phyloP scores from a whole-genome alignment of 805 yeast genomes.

The Torulaspora franciscae region DNA sequence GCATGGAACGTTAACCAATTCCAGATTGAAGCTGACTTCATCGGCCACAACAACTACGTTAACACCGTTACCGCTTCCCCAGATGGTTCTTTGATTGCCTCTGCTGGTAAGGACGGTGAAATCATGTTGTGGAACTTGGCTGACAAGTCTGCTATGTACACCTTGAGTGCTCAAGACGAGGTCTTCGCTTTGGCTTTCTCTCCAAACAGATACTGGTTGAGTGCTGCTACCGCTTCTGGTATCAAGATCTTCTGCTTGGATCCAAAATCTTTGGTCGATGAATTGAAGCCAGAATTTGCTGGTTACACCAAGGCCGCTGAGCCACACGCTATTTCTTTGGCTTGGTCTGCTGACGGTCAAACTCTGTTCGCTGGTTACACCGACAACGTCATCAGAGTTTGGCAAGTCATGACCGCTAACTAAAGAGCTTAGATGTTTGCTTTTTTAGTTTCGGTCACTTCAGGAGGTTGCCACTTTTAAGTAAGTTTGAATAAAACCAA shows the following conservation, averaged over 20 bases:
- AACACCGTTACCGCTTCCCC: conserved; percentile 97
- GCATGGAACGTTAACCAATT: conserved; percentile 89
- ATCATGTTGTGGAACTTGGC: conserved; percentile 97
- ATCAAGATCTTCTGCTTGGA: conserved; percentile 98
- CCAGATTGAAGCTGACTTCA: conserved; percentile 88
- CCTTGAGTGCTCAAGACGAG: conserved; percentile 92
- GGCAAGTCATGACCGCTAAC: conserved; percentile 94
- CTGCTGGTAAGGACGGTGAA: conserved; percentile 99
- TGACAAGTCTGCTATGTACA: conserved; percentile 81
- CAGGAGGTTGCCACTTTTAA: conserved; percentile 1
- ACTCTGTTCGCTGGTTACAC: conserved; percentile 99
- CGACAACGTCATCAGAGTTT: conserved; percentile 98
- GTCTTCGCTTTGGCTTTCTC: conserved; percentile 98
- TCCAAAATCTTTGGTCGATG: conserved; percentile 90
- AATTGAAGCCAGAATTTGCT: conserved; percentile 96
- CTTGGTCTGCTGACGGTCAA: conserved; percentile 99
- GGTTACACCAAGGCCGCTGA: conserved; percentile 84
- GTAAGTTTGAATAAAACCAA: conserved; percentile 9
- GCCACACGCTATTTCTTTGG: conserved; percentile 96
- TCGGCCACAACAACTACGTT: conserved; percentile 99
- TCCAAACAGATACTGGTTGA: conserved; percentile 99
- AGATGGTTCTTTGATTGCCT: conserved; percentile 98
- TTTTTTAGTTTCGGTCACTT: conserved; percentile 8
- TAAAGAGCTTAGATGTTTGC: conserved; percentile 17
- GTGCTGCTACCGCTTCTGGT: conserved; percentile 98